Percentiles rank a stretch among this genome's conserved stretches.
These are phyloP conservation scores for Exobasidium cylindrosporum DNA, from an alignment of 1,284 basidiomycete species.

Conservation along the genomic window DNA sequence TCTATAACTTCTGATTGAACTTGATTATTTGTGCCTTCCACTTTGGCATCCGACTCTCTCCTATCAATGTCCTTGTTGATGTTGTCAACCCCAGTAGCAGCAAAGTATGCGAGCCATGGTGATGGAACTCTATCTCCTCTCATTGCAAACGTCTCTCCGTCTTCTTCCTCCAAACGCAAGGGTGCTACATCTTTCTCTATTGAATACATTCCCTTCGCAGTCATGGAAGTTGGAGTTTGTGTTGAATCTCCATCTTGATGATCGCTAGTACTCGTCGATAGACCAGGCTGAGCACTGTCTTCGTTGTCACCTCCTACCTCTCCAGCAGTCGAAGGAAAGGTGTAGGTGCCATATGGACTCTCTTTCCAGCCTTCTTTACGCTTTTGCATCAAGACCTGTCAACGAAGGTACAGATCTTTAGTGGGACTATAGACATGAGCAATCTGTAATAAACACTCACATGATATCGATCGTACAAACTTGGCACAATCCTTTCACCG, in stretches of 20 bases:
- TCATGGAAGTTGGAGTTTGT: no score
- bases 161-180: not conserved
- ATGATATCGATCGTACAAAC: conserved; percentile 1
- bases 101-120: conserved; percentile 1
- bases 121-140: not conserved
- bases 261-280: no score
- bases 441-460: no score
- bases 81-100: not conserved
- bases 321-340: no score
- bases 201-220: not conserved
- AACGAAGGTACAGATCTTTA: no score
- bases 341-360: no score
- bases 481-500: not conserved
- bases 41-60: not conserved
- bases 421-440: no score
- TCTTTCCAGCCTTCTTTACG: no score
- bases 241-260: no score
- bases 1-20: not conserved
- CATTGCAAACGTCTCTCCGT: not conserved
- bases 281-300: no score
- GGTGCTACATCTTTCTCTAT: not conserved
- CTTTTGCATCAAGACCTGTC: no score
- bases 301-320: no score
- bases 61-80: not conserved
- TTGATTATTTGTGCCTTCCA: not conserved